These are phyloP conservation scores for Glarea lozoyensis DNA, from an alignment of 495 filamentous ascomycete species.

Conservation along the genomic window DNA sequence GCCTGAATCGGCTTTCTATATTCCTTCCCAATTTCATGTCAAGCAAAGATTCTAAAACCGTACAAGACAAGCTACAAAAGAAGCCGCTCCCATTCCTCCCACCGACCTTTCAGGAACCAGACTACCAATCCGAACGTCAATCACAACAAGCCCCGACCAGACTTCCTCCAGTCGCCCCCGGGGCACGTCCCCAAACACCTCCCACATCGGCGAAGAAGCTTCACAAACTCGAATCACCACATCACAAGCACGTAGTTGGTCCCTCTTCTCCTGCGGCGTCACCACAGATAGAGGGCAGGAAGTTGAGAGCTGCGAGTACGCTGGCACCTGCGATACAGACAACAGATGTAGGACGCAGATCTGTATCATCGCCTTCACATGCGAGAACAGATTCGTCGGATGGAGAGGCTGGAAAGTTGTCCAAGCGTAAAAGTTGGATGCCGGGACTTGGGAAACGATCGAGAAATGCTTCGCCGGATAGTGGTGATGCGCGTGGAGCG, in stretches of 20 bases:
- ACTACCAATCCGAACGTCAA: background rate
- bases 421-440: conserved; percentile 47
- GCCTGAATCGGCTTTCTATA: background rate
- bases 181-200: background rate
- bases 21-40: background rate
- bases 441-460: conserved; percentile 29
- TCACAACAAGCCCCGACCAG: background rate
- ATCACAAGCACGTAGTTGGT: background rate
- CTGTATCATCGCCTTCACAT: conserved; percentile 3
- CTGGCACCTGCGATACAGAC: background rate
- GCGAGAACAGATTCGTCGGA: conserved; percentile 8
- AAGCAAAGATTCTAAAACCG: background rate
- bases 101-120: background rate
- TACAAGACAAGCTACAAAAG: background rate
- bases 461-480: conserved; percentile 18
- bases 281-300: background rate
- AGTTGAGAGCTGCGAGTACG: background rate
- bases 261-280: background rate
- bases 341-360: background rate
- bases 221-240: conserved; percentile 2
- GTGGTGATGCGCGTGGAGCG: conserved; percentile 15
- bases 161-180: background rate
- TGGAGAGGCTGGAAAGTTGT: conserved; percentile 16
- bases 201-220: background rate
- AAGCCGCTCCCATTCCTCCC: background rate